phyloP scores from a whole-genome alignment of 2,329 filamentous ascomycete species.

The Colletotrichum aenigma region DNA sequence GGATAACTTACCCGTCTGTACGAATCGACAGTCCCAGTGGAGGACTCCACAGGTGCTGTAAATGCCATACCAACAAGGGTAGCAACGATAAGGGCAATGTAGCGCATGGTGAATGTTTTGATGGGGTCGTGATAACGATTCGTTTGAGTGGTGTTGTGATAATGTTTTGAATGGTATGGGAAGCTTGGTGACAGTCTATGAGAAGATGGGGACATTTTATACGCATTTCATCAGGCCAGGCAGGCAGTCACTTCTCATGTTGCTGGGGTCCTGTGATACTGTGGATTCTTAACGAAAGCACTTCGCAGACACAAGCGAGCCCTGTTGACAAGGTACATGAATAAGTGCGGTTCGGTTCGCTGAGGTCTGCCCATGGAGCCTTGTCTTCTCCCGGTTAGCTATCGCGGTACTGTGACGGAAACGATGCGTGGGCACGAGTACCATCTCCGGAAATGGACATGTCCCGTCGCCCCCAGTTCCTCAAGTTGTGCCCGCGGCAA shows the following conservation, averaged over 20 bases:
- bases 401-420: no score
- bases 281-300: background rate
- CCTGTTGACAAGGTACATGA: background rate
- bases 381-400: background rate
- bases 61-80: background rate
- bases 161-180: accelerated
- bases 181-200: background rate
- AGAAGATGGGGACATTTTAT: background rate
- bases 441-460: background rate
- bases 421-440: background rate
- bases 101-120: background rate
- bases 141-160: accelerated
- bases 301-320: background rate
- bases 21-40: background rate
- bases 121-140: accelerated
- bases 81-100: background rate
- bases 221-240: background rate
- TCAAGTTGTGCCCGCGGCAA: no score
- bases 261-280: accelerated
- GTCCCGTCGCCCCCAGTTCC: accelerated
- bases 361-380: accelerated
- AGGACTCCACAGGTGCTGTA: background rate
- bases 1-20: background rate
- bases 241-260: background rate
- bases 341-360: background rate